These are phyloP conservation scores for Nothophaeocryptopus gaeumannii DNA, from an alignment of 2,329 filamentous ascomycete genomes.

Conservation along the genomic window DNA sequence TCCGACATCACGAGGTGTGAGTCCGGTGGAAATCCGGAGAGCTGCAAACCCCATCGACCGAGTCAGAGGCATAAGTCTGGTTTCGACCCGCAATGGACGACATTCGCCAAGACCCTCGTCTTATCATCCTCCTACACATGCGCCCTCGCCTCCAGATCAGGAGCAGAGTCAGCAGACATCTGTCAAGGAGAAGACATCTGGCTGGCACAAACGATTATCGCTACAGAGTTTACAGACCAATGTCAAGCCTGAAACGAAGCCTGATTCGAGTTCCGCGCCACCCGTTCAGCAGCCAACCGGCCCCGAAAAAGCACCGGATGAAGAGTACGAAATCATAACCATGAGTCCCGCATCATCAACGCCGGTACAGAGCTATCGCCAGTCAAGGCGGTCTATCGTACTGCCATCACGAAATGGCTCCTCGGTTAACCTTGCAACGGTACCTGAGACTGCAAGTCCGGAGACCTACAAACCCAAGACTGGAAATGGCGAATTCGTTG, in stretches of 20 bases:
- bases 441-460: slow-evolving; percentile 6
- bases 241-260: slow-evolving; percentile 1
- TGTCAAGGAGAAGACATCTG: background rate
- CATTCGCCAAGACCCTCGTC: too few relatives aligned
- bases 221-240: background rate
- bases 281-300: slow-evolving; percentile 1
- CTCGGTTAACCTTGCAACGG: background rate
- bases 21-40: slow-evolving; percentile 10
- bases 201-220: slow-evolving; percentile 2
- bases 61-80: slow-evolving; percentile 8
- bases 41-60: slow-evolving; percentile 10
- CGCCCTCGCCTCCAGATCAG: background rate
- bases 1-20: slow-evolving; percentile 7
- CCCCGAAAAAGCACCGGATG: background rate
- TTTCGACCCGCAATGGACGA: background rate
- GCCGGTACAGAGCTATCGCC: slow-evolving; percentile 10
- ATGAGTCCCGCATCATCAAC: slow-evolving; percentile 23
- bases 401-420: background rate
- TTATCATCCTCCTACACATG: background rate
- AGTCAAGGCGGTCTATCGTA: slow-evolving; percentile 5
- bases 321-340: slow-evolving; percentile 25
- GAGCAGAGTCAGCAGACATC: background rate
- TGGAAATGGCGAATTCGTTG: background rate
- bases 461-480: slow-evolving; percentile 8
- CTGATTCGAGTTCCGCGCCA: background rate